Conservation (phyloP, 345 rosid species). For the Pistacia integerrima region DNA sequence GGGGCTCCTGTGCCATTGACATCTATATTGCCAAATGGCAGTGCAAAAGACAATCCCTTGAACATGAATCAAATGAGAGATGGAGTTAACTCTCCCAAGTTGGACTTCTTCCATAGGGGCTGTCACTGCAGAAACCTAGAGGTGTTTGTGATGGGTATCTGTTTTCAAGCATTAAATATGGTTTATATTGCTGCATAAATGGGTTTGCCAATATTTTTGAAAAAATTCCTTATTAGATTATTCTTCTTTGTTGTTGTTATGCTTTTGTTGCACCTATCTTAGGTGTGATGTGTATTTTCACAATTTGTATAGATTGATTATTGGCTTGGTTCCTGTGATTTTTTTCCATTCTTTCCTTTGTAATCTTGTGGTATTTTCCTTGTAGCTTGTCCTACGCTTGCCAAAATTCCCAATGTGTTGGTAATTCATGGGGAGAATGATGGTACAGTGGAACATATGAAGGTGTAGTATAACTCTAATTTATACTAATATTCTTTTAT, state of each 20-base stretch:
- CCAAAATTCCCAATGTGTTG: constrained; percentile 70
- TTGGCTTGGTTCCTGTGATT: constrained; percentile 8
- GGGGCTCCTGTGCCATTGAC: too few species aligned
- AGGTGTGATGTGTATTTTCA: background rate
- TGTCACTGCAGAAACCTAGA: too few species aligned
- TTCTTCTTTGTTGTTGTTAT: background rate
- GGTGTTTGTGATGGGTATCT: background rate
- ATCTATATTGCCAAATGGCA: too few species aligned
- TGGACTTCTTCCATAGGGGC: too few species aligned
- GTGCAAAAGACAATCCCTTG: too few species aligned
- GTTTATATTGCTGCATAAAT: background rate
- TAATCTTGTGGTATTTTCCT: background rate
- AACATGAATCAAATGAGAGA: too few species aligned
- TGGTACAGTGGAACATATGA: constrained; percentile 65
- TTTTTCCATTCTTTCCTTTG: constrained; percentile 1
- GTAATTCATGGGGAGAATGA: constrained; percentile 94
- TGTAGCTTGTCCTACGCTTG: constrained; percentile 79
- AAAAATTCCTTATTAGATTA: background rate
- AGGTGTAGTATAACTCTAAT: constrained; percentile 48
- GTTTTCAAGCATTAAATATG: background rate
- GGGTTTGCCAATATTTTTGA: background rate
- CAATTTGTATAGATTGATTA: background rate
- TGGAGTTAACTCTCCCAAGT: too few species aligned
- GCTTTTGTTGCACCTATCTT: background rate
- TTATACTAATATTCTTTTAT: background rate